Evolutionary conservation across 108 stramenopile genomes (phyloP).

Genomic region (Seminavis robusta): DNA sequence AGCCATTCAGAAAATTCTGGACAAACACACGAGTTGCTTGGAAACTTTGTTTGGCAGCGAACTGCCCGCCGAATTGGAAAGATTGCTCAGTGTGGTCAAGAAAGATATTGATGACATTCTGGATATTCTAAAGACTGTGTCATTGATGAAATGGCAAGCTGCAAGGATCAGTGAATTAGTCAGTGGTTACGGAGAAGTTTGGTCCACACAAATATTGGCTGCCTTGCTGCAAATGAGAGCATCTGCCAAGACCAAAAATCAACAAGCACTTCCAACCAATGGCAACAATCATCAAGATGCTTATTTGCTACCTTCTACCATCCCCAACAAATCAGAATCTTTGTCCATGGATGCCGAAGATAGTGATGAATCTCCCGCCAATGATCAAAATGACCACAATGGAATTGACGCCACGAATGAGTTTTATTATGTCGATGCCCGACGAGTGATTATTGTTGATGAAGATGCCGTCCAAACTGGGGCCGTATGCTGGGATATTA

Average conservation of each 20-base stretch:
- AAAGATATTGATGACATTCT: conserved; percentile 63
- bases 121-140: conserved; percentile 80
- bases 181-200: conserved; percentile 84
- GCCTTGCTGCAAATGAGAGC: conserved; percentile 35
- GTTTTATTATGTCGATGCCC: conserved; percentile 76
- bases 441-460: conserved; percentile 75
- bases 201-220: conserved; percentile 79
- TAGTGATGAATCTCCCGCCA: not conserved
- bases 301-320: not conserved
- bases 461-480: conserved; percentile 65
- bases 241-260: conserved; percentile 12
- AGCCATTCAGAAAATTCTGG: conserved; percentile 22
- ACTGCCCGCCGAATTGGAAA: conserved; percentile 15
- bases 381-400: not conserved
- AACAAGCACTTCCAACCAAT: too few relatives aligned
- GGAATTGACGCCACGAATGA: conserved; percentile 13
- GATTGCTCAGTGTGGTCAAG: conserved; percentile 38
- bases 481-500: conserved; percentile 60
- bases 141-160: conserved; percentile 77
- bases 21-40: conserved; percentile 53
- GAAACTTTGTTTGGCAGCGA: conserved; percentile 24
- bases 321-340: not conserved
- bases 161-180: conserved; percentile 60
- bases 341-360: too few relatives aligned
- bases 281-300: not conserved